Conservation (phyloP, 345 rosid species). For the Kandelia obovata region DNA sequence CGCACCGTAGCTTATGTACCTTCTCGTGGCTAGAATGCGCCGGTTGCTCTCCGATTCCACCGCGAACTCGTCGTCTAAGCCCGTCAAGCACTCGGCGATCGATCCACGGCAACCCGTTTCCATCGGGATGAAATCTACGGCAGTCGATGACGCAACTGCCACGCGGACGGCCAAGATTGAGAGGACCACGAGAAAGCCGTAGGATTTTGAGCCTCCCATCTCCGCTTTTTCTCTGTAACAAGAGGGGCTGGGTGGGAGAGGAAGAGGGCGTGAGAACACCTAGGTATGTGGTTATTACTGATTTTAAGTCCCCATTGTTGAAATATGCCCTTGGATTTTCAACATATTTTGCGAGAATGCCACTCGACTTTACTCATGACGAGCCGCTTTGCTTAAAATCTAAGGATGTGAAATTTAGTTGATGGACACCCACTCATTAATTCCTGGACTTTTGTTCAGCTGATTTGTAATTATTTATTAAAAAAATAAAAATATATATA, state of each 20-base stretch:
- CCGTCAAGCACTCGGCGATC: conserved; percentile 28
- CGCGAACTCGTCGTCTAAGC: conserved; percentile 22
- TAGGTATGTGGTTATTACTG: not conserved
- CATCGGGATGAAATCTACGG: conserved; percentile 37
- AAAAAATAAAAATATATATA: not conserved
- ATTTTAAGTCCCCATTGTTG: not conserved
- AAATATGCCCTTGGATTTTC: not conserved
- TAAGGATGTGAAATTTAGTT: conserved; percentile 9
- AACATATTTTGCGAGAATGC: conserved; percentile 13
- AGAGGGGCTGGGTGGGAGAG: no score
- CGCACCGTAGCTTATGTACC: conserved; percentile 35
- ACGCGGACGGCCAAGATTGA: conserved; percentile 45
- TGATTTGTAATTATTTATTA: not conserved
- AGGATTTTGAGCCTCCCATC: conserved; percentile 29
- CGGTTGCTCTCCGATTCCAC: conserved; percentile 29
- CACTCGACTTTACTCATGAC: conserved; percentile 5
- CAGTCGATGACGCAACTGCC: conserved; percentile 22
- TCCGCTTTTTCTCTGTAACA: not conserved
- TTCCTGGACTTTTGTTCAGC: not conserved
- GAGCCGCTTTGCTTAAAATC: conserved; percentile 1
- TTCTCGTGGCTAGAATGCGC: conserved; percentile 19
- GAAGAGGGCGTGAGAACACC: no score
- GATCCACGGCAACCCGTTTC: conserved; percentile 33
- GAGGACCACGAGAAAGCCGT: conserved; percentile 21
- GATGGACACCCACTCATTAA: conserved; percentile 5